Conservation (phyloP, 2,329 filamentous ascomycete species). For the Fusarium nanum region DNA sequence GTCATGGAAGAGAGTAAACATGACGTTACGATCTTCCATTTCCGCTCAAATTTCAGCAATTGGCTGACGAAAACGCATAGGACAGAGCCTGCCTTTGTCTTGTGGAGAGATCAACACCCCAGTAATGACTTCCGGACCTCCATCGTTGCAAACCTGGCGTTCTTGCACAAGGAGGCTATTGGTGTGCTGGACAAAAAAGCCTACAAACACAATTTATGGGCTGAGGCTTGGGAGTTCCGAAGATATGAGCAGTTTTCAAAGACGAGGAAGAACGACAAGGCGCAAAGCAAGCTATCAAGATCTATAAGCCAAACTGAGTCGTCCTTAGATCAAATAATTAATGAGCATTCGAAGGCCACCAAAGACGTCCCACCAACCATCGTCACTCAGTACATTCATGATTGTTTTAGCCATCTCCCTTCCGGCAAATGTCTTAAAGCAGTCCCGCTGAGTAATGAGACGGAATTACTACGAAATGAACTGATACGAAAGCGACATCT, state of each 20-base stretch:
- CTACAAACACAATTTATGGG: slow-evolving; percentile 63
- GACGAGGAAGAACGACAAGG: background rate
- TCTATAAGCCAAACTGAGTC: background rate
- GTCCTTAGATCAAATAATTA: background rate
- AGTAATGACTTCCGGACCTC: slow-evolving; percentile 71
- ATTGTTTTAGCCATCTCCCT: slow-evolving; percentile 72
- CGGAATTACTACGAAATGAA: slow-evolving; percentile 46
- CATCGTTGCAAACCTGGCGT: slow-evolving; percentile 69
- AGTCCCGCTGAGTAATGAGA: slow-evolving; percentile 45
- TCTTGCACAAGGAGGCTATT: slow-evolving; percentile 72
- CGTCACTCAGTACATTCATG: slow-evolving; percentile 75
- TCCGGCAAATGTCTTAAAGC: slow-evolving; percentile 65
- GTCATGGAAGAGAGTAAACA: slow-evolving; percentile 46
- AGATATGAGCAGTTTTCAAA: slow-evolving; percentile 47
- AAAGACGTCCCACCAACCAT: slow-evolving; percentile 60
- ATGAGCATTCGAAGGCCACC: slow-evolving; percentile 12
- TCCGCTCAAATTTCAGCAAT: slow-evolving; percentile 65
- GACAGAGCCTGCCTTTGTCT: slow-evolving; percentile 54
- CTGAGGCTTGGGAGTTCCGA: slow-evolving; percentile 58
- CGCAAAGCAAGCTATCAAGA: background rate
- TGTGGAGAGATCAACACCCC: slow-evolving; percentile 65
- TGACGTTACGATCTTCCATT: slow-evolving; percentile 65
- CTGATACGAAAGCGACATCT: slow-evolving; percentile 48
- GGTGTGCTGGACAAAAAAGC: slow-evolving; percentile 56
- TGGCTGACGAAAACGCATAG: slow-evolving; percentile 66